Evolutionary conservation across 768 basidiomycete species (phyloP), one percentile per base, ranked within the genome.

Genomic region (Holtermannia corniformis): DNA sequence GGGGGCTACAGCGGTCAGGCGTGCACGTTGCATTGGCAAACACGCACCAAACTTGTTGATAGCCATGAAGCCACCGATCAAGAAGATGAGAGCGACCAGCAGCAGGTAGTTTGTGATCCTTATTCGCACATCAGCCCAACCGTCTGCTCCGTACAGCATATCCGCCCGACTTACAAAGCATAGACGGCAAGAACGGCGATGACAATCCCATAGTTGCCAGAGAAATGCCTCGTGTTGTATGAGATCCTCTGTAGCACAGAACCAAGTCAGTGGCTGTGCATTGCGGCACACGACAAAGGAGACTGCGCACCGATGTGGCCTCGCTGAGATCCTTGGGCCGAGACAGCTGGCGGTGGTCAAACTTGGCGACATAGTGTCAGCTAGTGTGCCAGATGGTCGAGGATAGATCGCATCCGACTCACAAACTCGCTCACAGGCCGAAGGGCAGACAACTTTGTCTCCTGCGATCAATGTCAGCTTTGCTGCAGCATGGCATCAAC

Each of bases 191-290:
- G 83, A 58, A 95, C 85, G 24, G 87, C 87, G 49, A 87, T 72
- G 27, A 93, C 87, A 62, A 93, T 85, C 44, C 83, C 79, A 74
- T 97, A 97, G 74, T 97, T 97, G 50, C 88, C 87, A 80, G 74
- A 58, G 57, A 58, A 71, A 50, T 72, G 63, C 48, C 71, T 66
- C 24, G 89, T 90, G 76, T 93, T 93, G 77, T 93, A 90, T 21
- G 87, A 87, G 79, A 92, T 87, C 54, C 89, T 82, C 88, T 90
- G 41, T 16, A 11, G 16, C n/a, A n/a, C 11, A 41, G 19, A 10
- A 19, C 12, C 19, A 19, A 20, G 26, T 2, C 49, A 12, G 49
- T 24, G 13, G 52, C 50, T 32, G 45, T 41, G 32, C 51, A 37
- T 51, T 57, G 32, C 22, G 22, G 13, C 21, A 41, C 32, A 5